Base-by-base conservation (phyloP, 495 filamentous ascomycete genomes). In the Hypoxylon fragiforme region DNA sequence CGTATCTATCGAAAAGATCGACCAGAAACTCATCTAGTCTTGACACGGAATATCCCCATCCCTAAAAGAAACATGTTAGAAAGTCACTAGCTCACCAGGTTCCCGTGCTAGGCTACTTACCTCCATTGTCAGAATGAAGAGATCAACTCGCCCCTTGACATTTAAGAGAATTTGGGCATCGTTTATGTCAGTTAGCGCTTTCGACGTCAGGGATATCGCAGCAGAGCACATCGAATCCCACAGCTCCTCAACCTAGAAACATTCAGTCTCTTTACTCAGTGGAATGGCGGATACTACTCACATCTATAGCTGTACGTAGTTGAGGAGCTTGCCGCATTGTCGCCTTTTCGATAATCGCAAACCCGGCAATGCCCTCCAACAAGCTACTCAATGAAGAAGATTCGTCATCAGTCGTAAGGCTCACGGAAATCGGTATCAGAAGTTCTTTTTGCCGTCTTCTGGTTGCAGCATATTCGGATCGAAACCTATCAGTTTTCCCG, bases 61-160 rank as follows among this genome's bases (percentile, higher is more conserved):
- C 85, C 88, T 92, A 41, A 11, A 56, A 6, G 15, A 9, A 45
- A 60, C 53, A 59, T 28, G 69, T 69, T 59, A 65, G 37, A 42
- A 32, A 16, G 50, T 19, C 14, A 7, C 22, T 30, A 48, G 22
- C 20, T 13, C 53, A 26, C n/a, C 47, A 24, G 20, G 18, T n/a
- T n/a, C n/a, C n/a, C n/a, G n/a, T 22, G 7, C 20, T 12, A 65
- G 1, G 8, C 1, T 52, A 68, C 81, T 65, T 56, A 84, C 86
- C 76, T 95, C 88, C 94, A 97, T 96, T 13, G 94, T 96, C 63
- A 97, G 87, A 68, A 96, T 97, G 69, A 99, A 99, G 13, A 97
- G 72, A 18, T 91, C 89, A 68, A 99, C 82, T 40, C 92, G 77
- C 35, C 89, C 90, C 69, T 97, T 97, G 54, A 95, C 92, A 63